Evolutionary conservation across 768 basidiomycete species (phyloP).

Genomic region (Tulasnella sp.): DNA sequence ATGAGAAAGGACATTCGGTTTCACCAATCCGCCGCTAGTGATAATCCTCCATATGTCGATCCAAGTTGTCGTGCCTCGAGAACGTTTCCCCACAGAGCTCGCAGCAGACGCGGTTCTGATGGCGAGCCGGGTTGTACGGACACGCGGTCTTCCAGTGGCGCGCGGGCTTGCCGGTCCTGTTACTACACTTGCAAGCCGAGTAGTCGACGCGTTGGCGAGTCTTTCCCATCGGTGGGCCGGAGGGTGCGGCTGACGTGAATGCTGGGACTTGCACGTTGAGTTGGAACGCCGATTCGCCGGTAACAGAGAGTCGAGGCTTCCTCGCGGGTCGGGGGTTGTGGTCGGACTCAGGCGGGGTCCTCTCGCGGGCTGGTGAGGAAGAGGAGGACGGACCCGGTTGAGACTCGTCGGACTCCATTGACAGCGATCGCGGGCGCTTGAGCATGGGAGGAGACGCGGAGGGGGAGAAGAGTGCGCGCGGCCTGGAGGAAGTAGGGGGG

Average conservation of each 20-base stretch:
- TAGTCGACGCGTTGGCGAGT: neutral
- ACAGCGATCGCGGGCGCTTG: neutral
- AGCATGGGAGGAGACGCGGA: neutral
- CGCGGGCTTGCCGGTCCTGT: neutral
- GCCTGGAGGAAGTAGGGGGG: neutral
- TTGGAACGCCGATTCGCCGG: neutral
- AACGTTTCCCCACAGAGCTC: neutral
- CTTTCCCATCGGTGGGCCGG: neutral
- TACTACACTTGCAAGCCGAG: neutral
- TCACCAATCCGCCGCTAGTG: neutral
- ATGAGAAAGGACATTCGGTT: neutral
- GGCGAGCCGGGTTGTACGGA: neutral
- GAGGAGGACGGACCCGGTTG: neutral
- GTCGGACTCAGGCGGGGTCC: neutral
- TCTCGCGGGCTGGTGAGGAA: neutral
- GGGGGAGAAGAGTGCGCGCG: neutral
- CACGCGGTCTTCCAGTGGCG: neutral
- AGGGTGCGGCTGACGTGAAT: neutral
- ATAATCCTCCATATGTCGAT: neutral
- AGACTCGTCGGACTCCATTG: neutral
- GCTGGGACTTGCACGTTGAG: constrained; percentile 1
- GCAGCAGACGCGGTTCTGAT: neutral
- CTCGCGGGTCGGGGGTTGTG: neutral
- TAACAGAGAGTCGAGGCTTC: neutral
- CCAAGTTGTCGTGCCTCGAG: neutral